Conservation (phyloP, 495 filamentous ascomycete species). For the Talaromyces wortmannii region DNA sequence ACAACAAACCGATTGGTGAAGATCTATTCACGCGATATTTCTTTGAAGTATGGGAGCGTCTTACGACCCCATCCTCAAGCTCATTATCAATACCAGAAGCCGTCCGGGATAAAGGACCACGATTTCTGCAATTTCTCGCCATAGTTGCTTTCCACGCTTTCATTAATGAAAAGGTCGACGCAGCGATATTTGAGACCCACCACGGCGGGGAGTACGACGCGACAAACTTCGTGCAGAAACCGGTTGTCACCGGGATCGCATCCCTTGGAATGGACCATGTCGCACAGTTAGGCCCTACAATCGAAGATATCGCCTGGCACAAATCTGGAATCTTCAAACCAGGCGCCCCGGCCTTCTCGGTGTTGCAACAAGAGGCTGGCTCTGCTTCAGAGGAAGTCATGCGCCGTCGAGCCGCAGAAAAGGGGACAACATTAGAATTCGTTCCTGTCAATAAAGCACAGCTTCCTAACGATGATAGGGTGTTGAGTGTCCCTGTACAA, state of each 20-base stretch:
- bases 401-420: constrained; percentile 55
- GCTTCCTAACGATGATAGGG: constrained; percentile 15
- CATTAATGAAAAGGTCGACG: constrained; percentile 60
- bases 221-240: constrained; percentile 68
- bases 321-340: constrained; percentile 80
- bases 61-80: constrained; percentile 18
- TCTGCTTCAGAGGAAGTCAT: constrained; percentile 49
- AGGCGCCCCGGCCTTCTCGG: constrained; percentile 58
- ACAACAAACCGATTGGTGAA: constrained; percentile 42
- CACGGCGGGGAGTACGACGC: constrained; percentile 79
- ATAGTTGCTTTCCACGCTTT: constrained; percentile 74
- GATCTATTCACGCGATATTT: constrained; percentile 53
- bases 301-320: constrained; percentile 84
- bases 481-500: constrained; percentile 27
- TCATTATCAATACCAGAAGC: neutral
- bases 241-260: constrained; percentile 62
- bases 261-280: constrained; percentile 79
- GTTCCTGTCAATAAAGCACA: constrained; percentile 41
- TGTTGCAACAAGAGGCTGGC: constrained; percentile 44
- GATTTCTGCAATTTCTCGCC: constrained; percentile 58
- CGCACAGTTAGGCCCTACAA: constrained; percentile 60
- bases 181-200: constrained; percentile 74
- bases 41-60: constrained; percentile 57
- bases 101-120: constrained; percentile 29
- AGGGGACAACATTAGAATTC: constrained; percentile 44